Percentiles rank a stretch among this genome's conserved stretches.
These are phyloP conservation scores for Eucalyptus erythrocorys DNA, from an alignment of 345 rosid species.

Conservation along the genomic window DNA sequence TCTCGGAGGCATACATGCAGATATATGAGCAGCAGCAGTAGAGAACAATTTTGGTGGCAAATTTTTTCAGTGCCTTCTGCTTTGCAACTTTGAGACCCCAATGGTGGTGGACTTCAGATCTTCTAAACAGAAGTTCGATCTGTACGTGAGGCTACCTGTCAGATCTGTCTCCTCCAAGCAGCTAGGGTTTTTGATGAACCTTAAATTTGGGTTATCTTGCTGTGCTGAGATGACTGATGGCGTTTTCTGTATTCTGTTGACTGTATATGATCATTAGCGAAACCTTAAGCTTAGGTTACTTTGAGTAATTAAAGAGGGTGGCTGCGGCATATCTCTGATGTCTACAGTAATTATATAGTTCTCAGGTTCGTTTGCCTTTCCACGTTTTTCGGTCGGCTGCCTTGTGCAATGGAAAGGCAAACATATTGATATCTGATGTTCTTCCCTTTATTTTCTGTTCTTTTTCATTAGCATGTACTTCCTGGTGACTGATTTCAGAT, in stretches of 20 bases:
- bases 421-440: not conserved
- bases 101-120: not conserved
- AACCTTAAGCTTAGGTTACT: not conserved
- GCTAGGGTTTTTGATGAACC: not conserved
- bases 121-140: not conserved
- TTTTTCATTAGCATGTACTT: not conserved
- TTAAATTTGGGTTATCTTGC: not conserved
- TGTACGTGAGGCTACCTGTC: not conserved
- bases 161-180: not conserved
- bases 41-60: not conserved
- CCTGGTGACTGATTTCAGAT: not conserved
- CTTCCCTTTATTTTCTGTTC: not conserved
- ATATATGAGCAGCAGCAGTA: constrained; percentile 87
- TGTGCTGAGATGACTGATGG: not conserved
- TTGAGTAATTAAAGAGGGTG: not conserved
- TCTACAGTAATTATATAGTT: not conserved
- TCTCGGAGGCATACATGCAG: constrained; percentile 95
- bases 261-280: not conserved
- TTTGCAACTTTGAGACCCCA: not conserved
- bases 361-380: not conserved
- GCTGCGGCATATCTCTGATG: not conserved
- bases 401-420: not conserved
- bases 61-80: not conserved
- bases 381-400: not conserved
- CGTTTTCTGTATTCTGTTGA: not conserved